phyloP scores from a whole-genome alignment of 768 basidiomycete species.

The Russula dissimulans region DNA sequence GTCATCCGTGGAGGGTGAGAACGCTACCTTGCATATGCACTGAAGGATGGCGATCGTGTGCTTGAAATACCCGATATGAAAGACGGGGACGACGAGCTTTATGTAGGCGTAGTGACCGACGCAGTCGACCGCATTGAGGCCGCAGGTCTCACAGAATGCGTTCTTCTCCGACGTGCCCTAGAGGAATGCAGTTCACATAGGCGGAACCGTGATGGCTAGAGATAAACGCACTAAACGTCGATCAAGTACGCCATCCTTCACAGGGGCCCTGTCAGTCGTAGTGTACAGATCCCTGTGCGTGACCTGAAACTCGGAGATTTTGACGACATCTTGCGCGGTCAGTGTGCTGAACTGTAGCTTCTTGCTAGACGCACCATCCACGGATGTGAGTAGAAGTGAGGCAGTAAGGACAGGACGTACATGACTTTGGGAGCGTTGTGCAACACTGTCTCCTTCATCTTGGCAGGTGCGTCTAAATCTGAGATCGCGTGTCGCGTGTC shows the following conservation, averaged over 20 bases:
- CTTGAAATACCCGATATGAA: conserved; percentile 98
- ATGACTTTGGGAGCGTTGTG: conserved; percentile 18
- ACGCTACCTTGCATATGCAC: conserved; percentile 87
- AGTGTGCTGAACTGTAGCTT: conserved; percentile 93
- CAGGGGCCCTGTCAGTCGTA: conserved; percentile 70
- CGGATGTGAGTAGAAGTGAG: background rate
- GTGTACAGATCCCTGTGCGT: conserved; percentile 90
- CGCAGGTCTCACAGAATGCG: conserved; percentile 91
- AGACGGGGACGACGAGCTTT: conserved; percentile 92
- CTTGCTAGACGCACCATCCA: conserved; percentile 48
- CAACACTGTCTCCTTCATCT: conserved; percentile 16
- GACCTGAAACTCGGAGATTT: conserved; percentile 93
- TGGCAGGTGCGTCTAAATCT: background rate
- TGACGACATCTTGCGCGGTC: conserved; percentile 91
- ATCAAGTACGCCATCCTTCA: conserved; percentile 89
- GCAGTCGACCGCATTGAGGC: conserved; percentile 83
- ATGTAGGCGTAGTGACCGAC: conserved; percentile 99
- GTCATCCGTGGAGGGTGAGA: background rate
- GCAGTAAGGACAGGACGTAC: background rate
- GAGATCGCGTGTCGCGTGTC: background rate
- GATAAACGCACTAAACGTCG: conserved; percentile 61
- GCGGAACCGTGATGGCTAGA: background rate
- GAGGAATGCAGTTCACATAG: background rate
- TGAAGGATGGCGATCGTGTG: conserved; percentile 90
- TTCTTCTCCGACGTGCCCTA: conserved; percentile 94